A percentile compares a stretch with the other conserved stretches of the same genome.
Conservation (phyloP, 78 protist genomes). For the Chrysochromulina parva region DNA sequence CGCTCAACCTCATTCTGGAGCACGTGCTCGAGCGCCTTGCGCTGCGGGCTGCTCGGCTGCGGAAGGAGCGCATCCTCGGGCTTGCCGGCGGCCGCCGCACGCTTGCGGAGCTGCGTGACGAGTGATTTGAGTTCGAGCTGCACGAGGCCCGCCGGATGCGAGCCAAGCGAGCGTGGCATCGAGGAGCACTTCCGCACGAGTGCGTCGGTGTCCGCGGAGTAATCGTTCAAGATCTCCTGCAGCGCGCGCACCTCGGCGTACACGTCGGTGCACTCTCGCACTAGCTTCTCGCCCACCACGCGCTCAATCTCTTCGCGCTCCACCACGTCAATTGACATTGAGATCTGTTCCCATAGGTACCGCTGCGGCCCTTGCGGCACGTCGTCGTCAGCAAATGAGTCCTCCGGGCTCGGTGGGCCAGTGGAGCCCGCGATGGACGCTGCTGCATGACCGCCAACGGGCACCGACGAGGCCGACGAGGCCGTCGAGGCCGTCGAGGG, state of each 20-base stretch:
- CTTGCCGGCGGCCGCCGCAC: not conserved
- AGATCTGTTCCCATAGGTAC: not conserved
- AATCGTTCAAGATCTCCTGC: not conserved
- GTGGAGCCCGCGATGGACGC: no score
- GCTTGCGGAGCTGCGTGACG: not conserved
- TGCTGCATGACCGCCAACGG: no score
- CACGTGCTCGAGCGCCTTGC: not conserved
- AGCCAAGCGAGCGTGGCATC: not conserved
- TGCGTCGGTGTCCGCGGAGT: not conserved
- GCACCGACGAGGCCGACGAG: no score
- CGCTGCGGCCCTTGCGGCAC: no score
- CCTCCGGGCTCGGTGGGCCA: no score
- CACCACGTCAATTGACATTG: not conserved
- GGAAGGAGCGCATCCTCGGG: not conserved
- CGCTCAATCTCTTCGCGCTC: not conserved
- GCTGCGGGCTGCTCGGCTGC: not conserved
- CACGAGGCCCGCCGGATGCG: not conserved
- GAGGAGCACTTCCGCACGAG: no score
- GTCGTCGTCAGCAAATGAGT: no score
- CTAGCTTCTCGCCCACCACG: not conserved
- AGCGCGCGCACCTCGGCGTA: slow-evolving; percentile 15
- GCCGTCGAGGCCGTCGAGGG: no score
- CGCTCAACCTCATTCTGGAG: no score
- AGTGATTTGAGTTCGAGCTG: not conserved
- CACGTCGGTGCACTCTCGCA: not conserved